phyloP scores from a whole-genome alignment of 2,329 filamentous ascomycete species.

The Dothideomycetidae sp. region DNA sequence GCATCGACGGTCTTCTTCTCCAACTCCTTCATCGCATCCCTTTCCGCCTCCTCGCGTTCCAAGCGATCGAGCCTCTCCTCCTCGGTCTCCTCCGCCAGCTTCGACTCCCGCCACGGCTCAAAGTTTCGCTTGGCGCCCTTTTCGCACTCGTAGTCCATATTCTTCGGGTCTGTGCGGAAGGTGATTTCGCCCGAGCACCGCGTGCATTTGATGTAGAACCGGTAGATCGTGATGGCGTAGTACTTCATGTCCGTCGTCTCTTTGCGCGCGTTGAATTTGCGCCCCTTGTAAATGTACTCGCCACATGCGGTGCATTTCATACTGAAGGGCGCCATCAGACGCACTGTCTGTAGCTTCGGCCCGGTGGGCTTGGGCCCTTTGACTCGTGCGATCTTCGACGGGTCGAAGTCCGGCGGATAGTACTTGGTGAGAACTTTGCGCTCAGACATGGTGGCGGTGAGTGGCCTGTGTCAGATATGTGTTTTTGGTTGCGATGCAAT shows the following conservation, averaged over 20 bases:
- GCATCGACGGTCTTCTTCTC: slow-evolving; percentile 90
- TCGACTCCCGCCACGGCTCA: slow-evolving; percentile 69
- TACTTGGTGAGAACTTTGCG: slow-evolving; percentile 61
- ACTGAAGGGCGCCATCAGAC: slow-evolving; percentile 77
- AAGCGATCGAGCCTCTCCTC: slow-evolving; percentile 75
- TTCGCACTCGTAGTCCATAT: slow-evolving; percentile 76
- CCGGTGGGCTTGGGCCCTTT: slow-evolving; percentile 57
- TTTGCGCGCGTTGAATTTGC: slow-evolving; percentile 92
- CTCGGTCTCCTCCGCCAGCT: slow-evolving; percentile 60
- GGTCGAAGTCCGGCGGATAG: slow-evolving; percentile 76
- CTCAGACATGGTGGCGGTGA: slow-evolving; percentile 58
- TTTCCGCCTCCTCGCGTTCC: slow-evolving; percentile 64
- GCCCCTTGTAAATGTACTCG: slow-evolving; percentile 81
- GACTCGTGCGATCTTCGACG: slow-evolving; percentile 55
- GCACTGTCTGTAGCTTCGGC: slow-evolving; percentile 70
- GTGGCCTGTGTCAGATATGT: too few species aligned
- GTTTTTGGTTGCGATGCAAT: too few species aligned
- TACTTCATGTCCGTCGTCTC: slow-evolving; percentile 87
- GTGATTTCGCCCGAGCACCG: slow-evolving; percentile 76
- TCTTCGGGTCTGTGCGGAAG: slow-evolving; percentile 89
- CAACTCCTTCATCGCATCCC: slow-evolving; percentile 86
- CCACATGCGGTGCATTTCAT: slow-evolving; percentile 59
- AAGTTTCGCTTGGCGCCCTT: slow-evolving; percentile 82
- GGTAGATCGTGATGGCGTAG: slow-evolving; percentile 71
- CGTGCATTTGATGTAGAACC: slow-evolving; percentile 75